Conservation (phyloP, 2,329 filamentous ascomycete genomes). For the Verticillium isaacii region DNA sequence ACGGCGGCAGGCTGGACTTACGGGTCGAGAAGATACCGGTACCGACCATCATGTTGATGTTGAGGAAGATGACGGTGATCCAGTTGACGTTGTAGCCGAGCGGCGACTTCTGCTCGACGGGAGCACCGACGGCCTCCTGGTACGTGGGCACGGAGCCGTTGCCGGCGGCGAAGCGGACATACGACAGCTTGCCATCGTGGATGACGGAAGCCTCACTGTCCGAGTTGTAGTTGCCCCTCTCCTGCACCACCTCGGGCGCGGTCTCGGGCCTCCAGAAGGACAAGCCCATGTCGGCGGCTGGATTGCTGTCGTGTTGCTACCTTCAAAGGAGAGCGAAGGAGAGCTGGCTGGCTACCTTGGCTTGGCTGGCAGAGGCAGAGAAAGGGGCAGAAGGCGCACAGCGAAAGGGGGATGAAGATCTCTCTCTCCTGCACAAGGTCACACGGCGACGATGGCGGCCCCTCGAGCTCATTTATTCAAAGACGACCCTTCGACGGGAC, state of each 20-base stretch:
- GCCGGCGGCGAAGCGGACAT: conserved; percentile 34
- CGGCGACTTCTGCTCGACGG: conserved; percentile 53
- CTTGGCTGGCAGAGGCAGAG: not conserved
- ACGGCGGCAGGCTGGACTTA: conserved; percentile 27
- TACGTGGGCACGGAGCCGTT: conserved; percentile 48
- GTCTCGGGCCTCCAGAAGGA: not conserved
- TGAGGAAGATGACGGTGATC: conserved; percentile 54
- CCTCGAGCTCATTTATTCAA: not conserved
- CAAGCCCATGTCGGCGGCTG: not conserved
- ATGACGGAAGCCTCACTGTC: conserved; percentile 21
- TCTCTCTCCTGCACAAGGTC: not conserved
- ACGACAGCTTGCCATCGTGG: conserved; percentile 35
- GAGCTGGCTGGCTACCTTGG: not conserved
- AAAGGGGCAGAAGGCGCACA: not conserved
- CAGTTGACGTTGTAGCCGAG: conserved; percentile 55
- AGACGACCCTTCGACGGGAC: not conserved
- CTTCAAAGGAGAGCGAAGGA: not conserved
- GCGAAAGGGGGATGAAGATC: not conserved
- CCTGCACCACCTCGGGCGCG: not conserved
- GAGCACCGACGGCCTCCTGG: conserved; percentile 58
- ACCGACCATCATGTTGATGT: conserved; percentile 59
- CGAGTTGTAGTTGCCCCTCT: conserved; percentile 5
- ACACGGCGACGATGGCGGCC: not conserved
- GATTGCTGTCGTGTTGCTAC: not conserved
- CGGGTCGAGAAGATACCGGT: conserved; percentile 62